A percentile compares a stretch with the other conserved stretches of the same genome.
These are phyloP conservation scores for Catharanthus roseus DNA, from an alignment of 257 asterid species.

Conservation along the genomic window DNA sequence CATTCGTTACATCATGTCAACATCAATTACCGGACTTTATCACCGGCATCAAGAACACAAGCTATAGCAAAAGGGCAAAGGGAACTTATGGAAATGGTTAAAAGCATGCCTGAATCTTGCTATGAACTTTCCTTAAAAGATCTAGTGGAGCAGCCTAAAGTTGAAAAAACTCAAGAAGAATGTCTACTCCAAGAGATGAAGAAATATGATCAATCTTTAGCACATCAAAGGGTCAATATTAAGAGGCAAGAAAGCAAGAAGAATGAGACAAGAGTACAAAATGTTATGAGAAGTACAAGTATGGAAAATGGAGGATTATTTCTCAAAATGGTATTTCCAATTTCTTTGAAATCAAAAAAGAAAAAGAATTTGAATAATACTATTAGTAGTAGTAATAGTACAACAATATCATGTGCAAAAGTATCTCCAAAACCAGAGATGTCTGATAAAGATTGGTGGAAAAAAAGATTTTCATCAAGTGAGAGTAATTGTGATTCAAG, in stretches of 20 bases:
- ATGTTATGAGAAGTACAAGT: constrained; percentile 30
- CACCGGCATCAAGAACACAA: constrained; percentile 52
- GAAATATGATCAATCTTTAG: background rate
- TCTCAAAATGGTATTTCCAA: constrained; percentile 59
- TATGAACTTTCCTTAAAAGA: constrained; percentile 70
- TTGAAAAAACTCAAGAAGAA: constrained; percentile 23
- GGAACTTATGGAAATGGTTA: constrained; percentile 93
- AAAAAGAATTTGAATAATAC: constrained; percentile 24
- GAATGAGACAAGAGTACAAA: constrained; percentile 19
- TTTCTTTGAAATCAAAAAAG: constrained; percentile 36
- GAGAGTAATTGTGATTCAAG: constrained; percentile 42
- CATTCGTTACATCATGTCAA: constrained; percentile 31
- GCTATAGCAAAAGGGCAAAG: constrained; percentile 73
- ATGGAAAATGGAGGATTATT: constrained; percentile 48
- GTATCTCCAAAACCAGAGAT: constrained; percentile 49
- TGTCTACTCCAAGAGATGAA: constrained; percentile 10
- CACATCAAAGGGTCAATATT: constrained; percentile 23
- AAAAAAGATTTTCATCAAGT: constrained; percentile 52
- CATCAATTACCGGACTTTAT: constrained; percentile 25
- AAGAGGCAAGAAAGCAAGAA: constrained; percentile 34
- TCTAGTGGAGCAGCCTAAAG: constrained; percentile 47
- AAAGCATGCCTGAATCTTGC: constrained; percentile 64
- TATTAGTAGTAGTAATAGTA: too few species aligned
- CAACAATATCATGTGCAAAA: constrained; percentile 31
- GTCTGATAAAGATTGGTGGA: constrained; percentile 70